phyloP scores from a whole-genome alignment of 1,284 basidiomycete species.

The Volvariella volvacea region DNA sequence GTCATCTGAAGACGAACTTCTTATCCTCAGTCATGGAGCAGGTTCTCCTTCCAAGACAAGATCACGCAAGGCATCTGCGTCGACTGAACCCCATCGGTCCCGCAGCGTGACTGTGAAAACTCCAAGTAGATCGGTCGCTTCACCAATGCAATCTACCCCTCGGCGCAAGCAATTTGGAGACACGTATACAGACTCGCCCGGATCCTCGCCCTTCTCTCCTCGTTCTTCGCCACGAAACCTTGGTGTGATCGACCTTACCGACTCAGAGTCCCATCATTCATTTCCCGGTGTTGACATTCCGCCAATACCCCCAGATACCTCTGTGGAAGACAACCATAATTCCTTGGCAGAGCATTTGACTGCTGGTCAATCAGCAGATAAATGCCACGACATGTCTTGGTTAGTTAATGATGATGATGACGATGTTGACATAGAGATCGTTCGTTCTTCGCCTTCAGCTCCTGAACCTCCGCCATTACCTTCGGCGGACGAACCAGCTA shows the following conservation, averaged over 20 bases:
- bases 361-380: constrained; percentile 4
- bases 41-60: no score
- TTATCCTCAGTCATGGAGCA: no score
- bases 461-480: constrained; percentile 6
- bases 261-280: constrained; percentile 20
- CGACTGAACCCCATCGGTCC: no score
- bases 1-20: no score
- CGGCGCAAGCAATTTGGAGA: no score
- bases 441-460: constrained; percentile 38
- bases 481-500: neutral
- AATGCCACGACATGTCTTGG: constrained; percentile 48
- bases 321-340: neutral
- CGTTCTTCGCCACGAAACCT: no score
- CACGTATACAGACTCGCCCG: no score
- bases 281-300: neutral
- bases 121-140: no score
- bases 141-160: no score
- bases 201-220: no score
- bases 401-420: constrained; percentile 54
- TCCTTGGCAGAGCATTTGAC: neutral
- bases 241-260: constrained; percentile 19
- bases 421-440: constrained; percentile 41
- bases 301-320: neutral
- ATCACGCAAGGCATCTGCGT: no score
- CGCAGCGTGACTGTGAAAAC: no score